Percentiles rank a stretch among this genome's conserved stretches.
phyloP scores from a whole-genome alignment of 1,284 basidiomycete genomes.

The Stygiomarasmius scandens region DNA sequence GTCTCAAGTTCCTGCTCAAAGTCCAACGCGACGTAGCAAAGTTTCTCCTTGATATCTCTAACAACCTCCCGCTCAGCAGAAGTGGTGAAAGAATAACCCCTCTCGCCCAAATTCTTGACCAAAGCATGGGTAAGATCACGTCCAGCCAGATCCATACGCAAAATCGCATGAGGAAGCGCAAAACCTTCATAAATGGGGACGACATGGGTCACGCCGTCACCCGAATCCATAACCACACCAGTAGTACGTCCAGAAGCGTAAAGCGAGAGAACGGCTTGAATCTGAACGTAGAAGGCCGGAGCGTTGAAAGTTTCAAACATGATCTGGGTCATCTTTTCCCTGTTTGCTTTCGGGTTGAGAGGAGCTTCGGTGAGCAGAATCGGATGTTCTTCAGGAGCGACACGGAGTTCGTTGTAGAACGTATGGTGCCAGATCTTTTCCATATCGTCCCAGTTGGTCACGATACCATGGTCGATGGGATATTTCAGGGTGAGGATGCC shows the following conservation, averaged over 20 bases:
- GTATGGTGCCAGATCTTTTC: too few relatives aligned
- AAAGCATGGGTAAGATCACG: conserved; percentile 11
- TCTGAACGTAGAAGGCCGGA: conserved; percentile 15
- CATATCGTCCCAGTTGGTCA: conserved; percentile 20
- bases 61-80: conserved; percentile 14
- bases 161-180: conserved; percentile 15
- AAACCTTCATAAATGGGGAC: conserved; percentile 17
- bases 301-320: too few relatives aligned
- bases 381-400: too few relatives aligned
- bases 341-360: too few relatives aligned
- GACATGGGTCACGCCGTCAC: conserved; percentile 14
- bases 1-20: conserved; percentile 13
- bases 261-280: conserved; percentile 14
- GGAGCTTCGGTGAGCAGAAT: too few relatives aligned
- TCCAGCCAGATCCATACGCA: conserved; percentile 13
- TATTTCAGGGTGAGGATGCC: conserved; percentile 16
- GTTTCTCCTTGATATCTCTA: conserved; percentile 15
- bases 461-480: conserved; percentile 16
- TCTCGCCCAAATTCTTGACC: conserved; percentile 14
- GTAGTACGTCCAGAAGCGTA: conserved; percentile 17
- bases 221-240: conserved; percentile 15
- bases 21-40: conserved; percentile 16
- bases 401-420: too few relatives aligned
- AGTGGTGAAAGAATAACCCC: conserved; percentile 13
- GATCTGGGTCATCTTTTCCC: too few relatives aligned